Evolutionary conservation across 768 basidiomycete genomes (phyloP), one percentile per base, ranked within the genome.

Genomic region (Serendipita sp.): DNA sequence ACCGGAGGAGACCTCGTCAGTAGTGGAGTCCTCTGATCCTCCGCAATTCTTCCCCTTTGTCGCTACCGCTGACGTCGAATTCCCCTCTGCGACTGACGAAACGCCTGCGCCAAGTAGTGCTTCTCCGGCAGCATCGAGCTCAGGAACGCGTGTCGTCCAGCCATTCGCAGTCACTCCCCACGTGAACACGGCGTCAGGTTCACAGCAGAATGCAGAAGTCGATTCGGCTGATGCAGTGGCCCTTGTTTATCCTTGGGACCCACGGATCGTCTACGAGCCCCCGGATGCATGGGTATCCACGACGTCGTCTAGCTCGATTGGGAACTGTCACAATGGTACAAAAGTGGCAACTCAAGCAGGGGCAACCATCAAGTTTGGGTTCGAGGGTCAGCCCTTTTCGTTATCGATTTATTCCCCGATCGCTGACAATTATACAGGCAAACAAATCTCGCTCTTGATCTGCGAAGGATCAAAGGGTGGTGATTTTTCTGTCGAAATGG

Each of bases 311-410:
- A 58, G 53, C 24, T 24, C 53, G 22, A 24, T 58, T 31, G 53
- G 53, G 11, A 58, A 58, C 30, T 58, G 53, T n/a, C 53, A 33
- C 30, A 58, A 58, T 28, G 53, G 53, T 33, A 58, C 53, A 28
- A 26, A 34, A 33, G 53, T 58, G 24, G 20, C 53, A 22, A 24
- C 13, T 22, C 22, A 17, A 24, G 5, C 53, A 24, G 53, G 53
- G 9, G 20, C 53, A 22, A 5, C 53, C 9, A 28, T 58, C 53
- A 58, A 26, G 31, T 58, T 58, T 33, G 24, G 24, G 1, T 58
- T 58, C 24, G 24, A 58, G 31, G 53, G 53, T 33, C 22, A 26
- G 53, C 28, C 34, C 14, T 5, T 14, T 38, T 38, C 7, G 34
- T 22, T 4, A 28, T 48, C 45, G n/a, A 28, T 48, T 28, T 20